phyloP scores from a whole-genome alignment of 192 early-diverging fungal genomes.

The Backusella psychrophila region DNA sequence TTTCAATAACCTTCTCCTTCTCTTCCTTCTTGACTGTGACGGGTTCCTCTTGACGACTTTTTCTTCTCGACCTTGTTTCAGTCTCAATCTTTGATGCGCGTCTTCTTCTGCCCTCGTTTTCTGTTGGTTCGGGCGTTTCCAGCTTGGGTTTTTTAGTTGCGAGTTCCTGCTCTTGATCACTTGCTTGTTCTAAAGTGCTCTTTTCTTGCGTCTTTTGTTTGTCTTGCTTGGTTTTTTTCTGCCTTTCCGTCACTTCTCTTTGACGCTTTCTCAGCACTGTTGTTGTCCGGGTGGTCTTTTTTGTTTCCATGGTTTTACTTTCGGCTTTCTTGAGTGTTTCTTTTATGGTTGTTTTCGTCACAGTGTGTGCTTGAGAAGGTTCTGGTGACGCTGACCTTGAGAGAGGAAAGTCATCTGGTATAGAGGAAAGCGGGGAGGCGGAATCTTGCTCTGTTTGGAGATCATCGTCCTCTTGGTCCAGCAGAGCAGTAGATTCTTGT shows the following conservation, averaged over 20 bases:
- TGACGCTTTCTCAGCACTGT: slow-evolving; percentile 7
- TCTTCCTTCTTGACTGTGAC: background rate
- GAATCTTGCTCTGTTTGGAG: slow-evolving; percentile 25
- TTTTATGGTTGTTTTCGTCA: background rate
- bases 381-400: slow-evolving; percentile 37
- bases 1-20: background rate
- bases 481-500: background rate
- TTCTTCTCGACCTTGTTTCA: background rate
- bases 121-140: background rate
- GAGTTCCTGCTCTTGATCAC: background rate
- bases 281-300: background rate
- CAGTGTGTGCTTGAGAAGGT: background rate
- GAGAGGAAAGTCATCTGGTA: slow-evolving; percentile 41
- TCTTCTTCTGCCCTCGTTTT: background rate
- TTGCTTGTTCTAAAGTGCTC: background rate
- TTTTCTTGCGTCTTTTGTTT: background rate
- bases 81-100: slow-evolving; percentile 6
- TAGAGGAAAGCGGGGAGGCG: slow-evolving; percentile 37
- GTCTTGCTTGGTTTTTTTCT: background rate
- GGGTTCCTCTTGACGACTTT: slow-evolving; percentile 8
- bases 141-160: background rate
- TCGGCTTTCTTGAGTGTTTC: background rate
- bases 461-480: slow-evolving; percentile 17
- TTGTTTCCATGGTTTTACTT: background rate
- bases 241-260: background rate